Percentiles rank a stretch among this genome's conserved stretches.
Conservation (phyloP, 768 basidiomycete species). For the Collybiopsis luxurians region DNA sequence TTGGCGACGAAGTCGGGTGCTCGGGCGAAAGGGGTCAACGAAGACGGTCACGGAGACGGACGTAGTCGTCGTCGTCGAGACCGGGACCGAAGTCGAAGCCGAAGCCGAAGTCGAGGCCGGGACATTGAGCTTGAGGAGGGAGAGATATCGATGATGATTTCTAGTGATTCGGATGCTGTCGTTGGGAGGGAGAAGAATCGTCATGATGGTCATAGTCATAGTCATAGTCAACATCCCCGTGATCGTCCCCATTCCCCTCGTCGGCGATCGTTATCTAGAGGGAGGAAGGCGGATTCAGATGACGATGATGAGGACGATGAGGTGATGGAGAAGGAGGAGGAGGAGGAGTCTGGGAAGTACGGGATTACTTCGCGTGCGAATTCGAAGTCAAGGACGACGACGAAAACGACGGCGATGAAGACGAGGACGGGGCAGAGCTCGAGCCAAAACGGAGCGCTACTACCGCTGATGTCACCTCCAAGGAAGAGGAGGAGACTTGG, state of each 20-base stretch:
- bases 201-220: not conserved
- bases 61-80: not conserved
- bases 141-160: not conserved
- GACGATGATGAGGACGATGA: not conserved
- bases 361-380: not conserved
- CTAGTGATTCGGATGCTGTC: not conserved
- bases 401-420: not conserved
- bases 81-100: not conserved
- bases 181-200: too few relatives aligned
- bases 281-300: too few relatives aligned
- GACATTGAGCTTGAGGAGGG: not conserved
- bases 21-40: too few relatives aligned
- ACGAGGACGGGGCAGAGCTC: not conserved
- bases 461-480: not conserved
- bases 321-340: not conserved
- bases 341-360: not conserved
- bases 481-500: slow-evolving; percentile 24
- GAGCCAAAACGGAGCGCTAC: too few relatives aligned
- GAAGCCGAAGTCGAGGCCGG: too few relatives aligned
- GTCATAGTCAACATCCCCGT: too few relatives aligned
- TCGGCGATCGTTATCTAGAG: too few relatives aligned
- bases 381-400: not conserved
- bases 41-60: not conserved
- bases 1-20: too few relatives aligned
- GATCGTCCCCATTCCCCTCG: too few relatives aligned